Evolutionary conservation across 257 asterid species (phyloP), one percentile per base, ranked within the genome.

Genomic region (Asclepias syriaca): DNA sequence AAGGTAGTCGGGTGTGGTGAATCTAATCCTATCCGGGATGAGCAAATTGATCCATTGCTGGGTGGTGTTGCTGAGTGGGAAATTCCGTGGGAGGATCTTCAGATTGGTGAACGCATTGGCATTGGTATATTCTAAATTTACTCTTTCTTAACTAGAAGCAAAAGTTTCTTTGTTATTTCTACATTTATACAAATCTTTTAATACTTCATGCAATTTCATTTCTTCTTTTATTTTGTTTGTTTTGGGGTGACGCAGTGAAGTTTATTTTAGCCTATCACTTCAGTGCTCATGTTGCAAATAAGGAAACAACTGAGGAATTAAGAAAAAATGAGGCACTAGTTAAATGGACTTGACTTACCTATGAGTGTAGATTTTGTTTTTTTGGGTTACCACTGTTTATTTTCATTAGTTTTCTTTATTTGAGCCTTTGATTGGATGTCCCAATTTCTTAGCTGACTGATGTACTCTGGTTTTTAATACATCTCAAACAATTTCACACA

Each of bases 71-170:
- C 95, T 19, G 96, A 81, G 34, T 81, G 85, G 85, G 88, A 92
- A 81, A 92, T 92, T 72, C 90, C 87, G 45, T 95, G 99, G 99
- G 97, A 95, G 78, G 93, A 92, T 85, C 98, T 95, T 78, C 94
- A 88, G 84, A 90, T 95, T 77, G 98, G 97, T 54, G 97, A 95
- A 75, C 93, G 99, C 63, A 88, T 95, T 77, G 98, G 99, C 76
- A 95, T 95, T 74, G 99, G 99, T 95, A 68, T 15, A 9, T 37
- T 34, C 69, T 55, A 29, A 5, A 43, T 55, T 9, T 49, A 65
- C 32, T 65, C 76, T 39, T 24, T 49, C 55, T 65, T 15, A 24
- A 68, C 14, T 68, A 45, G 22, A 53, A 68, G 15, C 12, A 5
- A 48, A 40, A 0, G 2, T 22, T 66, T 39, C 27, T 4, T n/a